Base-by-base conservation (phyloP, 192 early-diverging fungal species). In the Pecoramyces ruminantium region DNA sequence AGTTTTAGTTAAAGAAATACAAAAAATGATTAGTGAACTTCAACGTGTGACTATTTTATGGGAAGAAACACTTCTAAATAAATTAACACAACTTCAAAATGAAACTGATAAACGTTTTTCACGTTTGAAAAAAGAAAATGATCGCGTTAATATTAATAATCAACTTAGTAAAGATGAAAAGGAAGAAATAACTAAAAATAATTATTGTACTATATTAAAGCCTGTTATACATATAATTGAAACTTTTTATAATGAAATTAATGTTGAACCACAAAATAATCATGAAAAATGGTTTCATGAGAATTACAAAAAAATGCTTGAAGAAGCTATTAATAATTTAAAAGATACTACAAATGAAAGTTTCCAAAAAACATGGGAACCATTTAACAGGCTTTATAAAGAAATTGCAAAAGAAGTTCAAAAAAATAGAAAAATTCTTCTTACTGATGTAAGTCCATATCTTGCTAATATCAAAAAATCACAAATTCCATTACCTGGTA, bases 51-150 rank as follows among this genome's bases (percentile, higher is more conserved):
- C 94, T 0, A 93, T 96, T 29, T 82, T 96, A 5, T 94, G 94
- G 91, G 94, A 95, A 81, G 94, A 96, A 84, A 85, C 85, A 25
- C 94, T 93, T 93, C 83, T 90, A n/a, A 89, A 94, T 79, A 87
- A 86, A 82, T 88, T 96, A 29, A 85, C 86, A 15, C 83, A 87
- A 15, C 39, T 93, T 28, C 86, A 92, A n/a, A 80, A 83, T 30
- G 92, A 94, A 67, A 84, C 89, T 2, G 86, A 84, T 77, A 87
- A 86, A 77, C 84, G 89, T 77, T 82, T 92, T 11, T 84, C 87
- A 27, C 87, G 87, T 28, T 82, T 95, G 13, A 85, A 88, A 21
- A 83, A 86, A 18, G 93, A 93, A 80, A 83, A 89, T 6, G 81
- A 83, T 21, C 83, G 90, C 42, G 83, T 94, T 27, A 86, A 88